phyloP scores from a whole-genome alignment of 495 filamentous ascomycete species.

The Penicillium egyptiacum region DNA sequence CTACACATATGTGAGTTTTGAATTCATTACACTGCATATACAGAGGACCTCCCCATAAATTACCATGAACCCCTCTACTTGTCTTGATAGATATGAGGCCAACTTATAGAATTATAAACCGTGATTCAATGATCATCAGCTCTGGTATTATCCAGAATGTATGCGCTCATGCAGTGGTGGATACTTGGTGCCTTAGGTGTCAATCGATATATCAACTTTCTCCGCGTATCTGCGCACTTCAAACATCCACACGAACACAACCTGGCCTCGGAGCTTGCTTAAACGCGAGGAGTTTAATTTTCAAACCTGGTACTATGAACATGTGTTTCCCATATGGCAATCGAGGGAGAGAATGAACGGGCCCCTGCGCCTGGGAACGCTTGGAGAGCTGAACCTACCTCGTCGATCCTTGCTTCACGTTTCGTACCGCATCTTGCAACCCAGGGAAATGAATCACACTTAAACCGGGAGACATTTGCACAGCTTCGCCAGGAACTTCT shows the following conservation, averaged over 20 bases:
- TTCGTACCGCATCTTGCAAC: conserved; percentile 51
- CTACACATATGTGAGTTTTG: not conserved
- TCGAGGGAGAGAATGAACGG: conserved; percentile 24
- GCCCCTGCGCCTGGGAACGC: conserved; percentile 19
- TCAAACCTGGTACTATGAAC: conserved; percentile 14
- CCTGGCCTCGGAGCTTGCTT: not conserved
- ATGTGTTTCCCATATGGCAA: conserved; percentile 30
- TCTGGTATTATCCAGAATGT: not conserved
- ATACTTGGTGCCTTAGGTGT: conserved; percentile 28
- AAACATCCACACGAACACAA: conserved; percentile 9
- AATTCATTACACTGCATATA: not conserved
- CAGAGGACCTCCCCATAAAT: not conserved
- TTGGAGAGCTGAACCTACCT: conserved; percentile 47
- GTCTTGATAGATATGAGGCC: not conserved
- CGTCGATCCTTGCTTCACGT: conserved; percentile 69
- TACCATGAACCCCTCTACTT: not conserved
- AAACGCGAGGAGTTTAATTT: not conserved
- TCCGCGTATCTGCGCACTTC: conserved; percentile 9
- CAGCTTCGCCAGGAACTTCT: conserved; percentile 66
- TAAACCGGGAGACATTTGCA: conserved; percentile 57
- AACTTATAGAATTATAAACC: not conserved
- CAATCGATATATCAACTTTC: conserved; percentile 16
- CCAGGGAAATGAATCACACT: conserved; percentile 42
- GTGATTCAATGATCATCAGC: not conserved
- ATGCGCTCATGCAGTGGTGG: not conserved